Evolutionary conservation across 176 grass and related monocot species (phyloP), one percentile per base, ranked within the genome.

Genomic region (Triticum monococcum): DNA sequence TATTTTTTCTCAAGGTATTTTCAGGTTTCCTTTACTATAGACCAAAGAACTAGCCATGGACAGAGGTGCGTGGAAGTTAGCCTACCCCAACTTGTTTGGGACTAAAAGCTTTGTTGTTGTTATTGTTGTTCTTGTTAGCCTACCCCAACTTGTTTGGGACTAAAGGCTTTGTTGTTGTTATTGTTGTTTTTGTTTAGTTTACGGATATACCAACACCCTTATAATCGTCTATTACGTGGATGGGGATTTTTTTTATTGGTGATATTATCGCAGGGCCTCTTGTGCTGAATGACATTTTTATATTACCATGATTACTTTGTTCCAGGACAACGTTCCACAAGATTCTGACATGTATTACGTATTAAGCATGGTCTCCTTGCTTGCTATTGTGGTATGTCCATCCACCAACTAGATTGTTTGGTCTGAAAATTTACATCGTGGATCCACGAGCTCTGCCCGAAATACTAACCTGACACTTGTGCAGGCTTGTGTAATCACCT

Each of bases 1-100:
- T 91, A 84, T 98, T 98, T 86, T 98, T 84, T 56, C 61, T 98
- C 78, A 89, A 94, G 96, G 91, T 95, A 81, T 59, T 67, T 83
- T 80, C 14, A 52, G 30, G 38, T 77, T 28, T 77, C 50, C 50
- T 62, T 56, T 86, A 13, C 1, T 6, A 75, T n/a, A n/a, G n/a
- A n/a, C 38, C 9, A 41, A 41, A 41, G 38, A 41, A 41, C 38
- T 41, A 41, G 38, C 38, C 38, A 10, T 41, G 38, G 38, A 41
- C 9, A 10, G 38, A 41, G 38, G 9, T 41, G 38, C 38, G 38
- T 41, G 38, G 38, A 41, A 41, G 38, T 10, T 40, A 40, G 38
- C 37, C 37, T 40, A 40, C 37, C 37, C 37, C 37, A 40, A 40
- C 0, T 40, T 40, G 8, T 40, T 40, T 40, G 8, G 37, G 37